These are phyloP conservation scores for Penicillium thymicola DNA, from an alignment of 2,329 filamentous ascomycete genomes.

Conservation along the genomic window DNA sequence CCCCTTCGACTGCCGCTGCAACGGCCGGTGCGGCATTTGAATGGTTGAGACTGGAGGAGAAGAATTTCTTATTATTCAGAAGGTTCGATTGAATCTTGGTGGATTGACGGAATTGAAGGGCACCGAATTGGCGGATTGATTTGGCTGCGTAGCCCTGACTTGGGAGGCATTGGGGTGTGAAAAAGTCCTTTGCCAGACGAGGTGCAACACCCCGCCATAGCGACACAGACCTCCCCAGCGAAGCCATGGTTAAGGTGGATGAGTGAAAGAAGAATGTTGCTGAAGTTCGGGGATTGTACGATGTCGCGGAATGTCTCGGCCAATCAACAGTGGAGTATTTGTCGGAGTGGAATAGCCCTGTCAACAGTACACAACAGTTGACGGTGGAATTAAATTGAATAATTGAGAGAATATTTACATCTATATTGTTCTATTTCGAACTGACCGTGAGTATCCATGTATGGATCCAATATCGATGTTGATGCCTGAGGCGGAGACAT, in stretches of 20 bases:
- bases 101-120: constrained; percentile 27
- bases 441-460: neutral
- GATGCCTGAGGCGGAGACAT: constrained; percentile 24
- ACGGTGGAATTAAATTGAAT: neutral
- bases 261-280: constrained; percentile 11
- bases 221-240: constrained; percentile 30
- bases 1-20: constrained; percentile 21
- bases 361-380: neutral
- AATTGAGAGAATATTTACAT: neutral
- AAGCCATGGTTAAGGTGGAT: constrained; percentile 30
- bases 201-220: constrained; percentile 35
- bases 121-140: constrained; percentile 30
- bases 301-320: constrained; percentile 12
- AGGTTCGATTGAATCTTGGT: constrained; percentile 25
- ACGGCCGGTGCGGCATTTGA: constrained; percentile 22
- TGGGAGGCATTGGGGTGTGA: constrained; percentile 42
- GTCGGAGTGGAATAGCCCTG: neutral
- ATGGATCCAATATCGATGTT: neutral
- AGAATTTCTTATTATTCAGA: constrained; percentile 26
- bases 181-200: constrained; percentile 38
- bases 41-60: constrained; percentile 25
- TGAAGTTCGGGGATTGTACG: constrained; percentile 18
- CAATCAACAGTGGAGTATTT: constrained; percentile 24
- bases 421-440: neutral
- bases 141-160: constrained; percentile 30